A percentile compares a stretch with the other conserved stretches of the same genome.
phyloP scores from a whole-genome alignment of 208 protist genomes.

The Trypanosoma melophagium region DNA sequence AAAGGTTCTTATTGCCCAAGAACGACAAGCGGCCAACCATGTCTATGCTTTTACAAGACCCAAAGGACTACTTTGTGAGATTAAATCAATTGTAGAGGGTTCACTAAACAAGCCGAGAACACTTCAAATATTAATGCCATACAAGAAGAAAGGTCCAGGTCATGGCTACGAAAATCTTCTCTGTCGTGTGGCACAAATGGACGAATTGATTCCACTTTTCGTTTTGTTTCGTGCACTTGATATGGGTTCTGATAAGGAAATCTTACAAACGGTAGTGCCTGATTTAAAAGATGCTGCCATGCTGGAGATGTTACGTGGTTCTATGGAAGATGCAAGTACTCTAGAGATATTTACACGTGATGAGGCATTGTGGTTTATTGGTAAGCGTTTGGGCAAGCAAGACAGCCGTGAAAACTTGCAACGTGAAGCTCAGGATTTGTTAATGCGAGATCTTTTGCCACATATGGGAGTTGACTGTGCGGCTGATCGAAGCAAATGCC shows the following conservation, averaged over 20 bases:
- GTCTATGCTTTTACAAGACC: constrained; percentile 96
- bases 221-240: constrained; percentile 97
- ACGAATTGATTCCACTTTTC: constrained; percentile 88
- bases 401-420: constrained; percentile 83
- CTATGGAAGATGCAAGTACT: constrained; percentile 91
- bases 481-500: constrained; percentile 83
- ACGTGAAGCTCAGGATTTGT: constrained; percentile 91
- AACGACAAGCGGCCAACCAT: constrained; percentile 92
- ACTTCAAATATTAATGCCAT: constrained; percentile 93
- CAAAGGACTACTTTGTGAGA: constrained; percentile 94
- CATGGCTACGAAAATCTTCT: constrained; percentile 77
- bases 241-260: constrained; percentile 95
- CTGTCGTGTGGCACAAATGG: constrained; percentile 61
- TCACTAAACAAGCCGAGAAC: constrained; percentile 86
- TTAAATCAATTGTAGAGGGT: constrained; percentile 90
- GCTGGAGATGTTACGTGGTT: constrained; percentile 85
- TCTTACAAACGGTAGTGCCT: constrained; percentile 92
- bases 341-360: constrained; percentile 91
- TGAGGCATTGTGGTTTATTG: constrained; percentile 97
- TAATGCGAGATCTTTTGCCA: constrained; percentile 90
- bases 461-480: constrained; percentile 86
- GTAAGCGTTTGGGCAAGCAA: constrained; percentile 77
- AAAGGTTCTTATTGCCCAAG: constrained; percentile 94
- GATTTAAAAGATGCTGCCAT: constrained; percentile 84
- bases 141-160: constrained; percentile 36